phyloP scores from a whole-genome alignment of 768 basidiomycete species.

The Pleurotus ostreatus region DNA sequence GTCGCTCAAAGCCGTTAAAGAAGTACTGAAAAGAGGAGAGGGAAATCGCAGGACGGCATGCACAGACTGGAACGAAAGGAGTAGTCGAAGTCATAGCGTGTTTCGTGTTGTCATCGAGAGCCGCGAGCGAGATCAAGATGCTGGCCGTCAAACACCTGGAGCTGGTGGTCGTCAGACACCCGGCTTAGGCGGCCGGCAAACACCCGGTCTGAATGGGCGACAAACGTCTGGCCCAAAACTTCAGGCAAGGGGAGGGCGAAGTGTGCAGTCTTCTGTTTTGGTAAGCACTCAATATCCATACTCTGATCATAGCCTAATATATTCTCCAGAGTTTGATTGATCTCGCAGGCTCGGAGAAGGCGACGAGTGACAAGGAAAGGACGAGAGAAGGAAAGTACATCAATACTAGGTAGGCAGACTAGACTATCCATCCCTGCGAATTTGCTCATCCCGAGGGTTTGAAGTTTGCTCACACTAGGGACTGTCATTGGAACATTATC shows the following conservation, averaged over 20 bases:
- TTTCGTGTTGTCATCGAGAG: slow-evolving; percentile 93
- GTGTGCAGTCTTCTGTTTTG: slow-evolving; percentile 74
- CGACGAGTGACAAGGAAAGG: slow-evolving; percentile 91
- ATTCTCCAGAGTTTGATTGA: slow-evolving; percentile 78
- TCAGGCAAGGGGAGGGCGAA: slow-evolving; percentile 75
- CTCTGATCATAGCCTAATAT: slow-evolving; percentile 4
- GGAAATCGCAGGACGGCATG: slow-evolving; percentile 85
- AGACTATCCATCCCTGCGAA: neutral
- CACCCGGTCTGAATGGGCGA: slow-evolving; percentile 22
- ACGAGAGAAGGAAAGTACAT: slow-evolving; percentile 97
- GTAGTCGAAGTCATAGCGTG: slow-evolving; percentile 91
- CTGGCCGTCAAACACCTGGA: slow-evolving; percentile 24
- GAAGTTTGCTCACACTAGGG: slow-evolving; percentile 85
- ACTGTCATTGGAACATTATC: slow-evolving; percentile 89
- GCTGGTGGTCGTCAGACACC: slow-evolving; percentile 24
- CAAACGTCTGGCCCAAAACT: slow-evolving; percentile 63
- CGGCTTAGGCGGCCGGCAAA: slow-evolving; percentile 23
- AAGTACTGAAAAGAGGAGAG: slow-evolving; percentile 83
- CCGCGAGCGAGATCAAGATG: slow-evolving; percentile 60
- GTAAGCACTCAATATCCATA: slow-evolving; percentile 31
- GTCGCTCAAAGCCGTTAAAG: slow-evolving; percentile 78
- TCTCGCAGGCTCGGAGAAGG: slow-evolving; percentile 94
- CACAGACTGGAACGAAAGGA: slow-evolving; percentile 99
- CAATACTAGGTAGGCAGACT: slow-evolving; percentile 65
- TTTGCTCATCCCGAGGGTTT: no score